A percentile compares a stretch with the other conserved stretches of the same genome.
Evolutionary conservation across 176 grass and related monocot species (phyloP).

Genomic region (Thalia dealbata): DNA sequence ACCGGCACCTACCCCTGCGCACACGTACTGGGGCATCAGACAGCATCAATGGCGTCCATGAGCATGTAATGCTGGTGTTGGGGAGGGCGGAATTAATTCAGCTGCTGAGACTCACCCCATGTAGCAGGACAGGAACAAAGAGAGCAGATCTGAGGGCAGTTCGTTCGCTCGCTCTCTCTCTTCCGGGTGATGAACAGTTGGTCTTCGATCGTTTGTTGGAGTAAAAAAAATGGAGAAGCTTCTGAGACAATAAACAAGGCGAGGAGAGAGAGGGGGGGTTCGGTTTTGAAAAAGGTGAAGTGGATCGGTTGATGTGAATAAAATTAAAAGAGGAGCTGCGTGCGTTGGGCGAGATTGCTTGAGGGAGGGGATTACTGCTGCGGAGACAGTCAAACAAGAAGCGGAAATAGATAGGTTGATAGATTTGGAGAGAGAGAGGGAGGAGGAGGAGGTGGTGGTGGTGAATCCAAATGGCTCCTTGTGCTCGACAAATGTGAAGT

Average conservation of each 20-base stretch:
- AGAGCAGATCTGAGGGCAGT: background rate
- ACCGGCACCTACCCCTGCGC: conserved; percentile 1
- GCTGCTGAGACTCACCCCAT: too few relatives aligned
- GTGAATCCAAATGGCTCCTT: background rate
- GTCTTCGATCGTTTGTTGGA: background rate
- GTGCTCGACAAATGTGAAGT: background rate
- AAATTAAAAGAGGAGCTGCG: background rate
- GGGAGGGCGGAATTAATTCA: background rate
- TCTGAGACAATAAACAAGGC: background rate
- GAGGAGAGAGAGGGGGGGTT: background rate
- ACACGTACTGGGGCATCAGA: background rate
- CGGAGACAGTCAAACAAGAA: too few relatives aligned
- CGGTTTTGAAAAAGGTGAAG: background rate
- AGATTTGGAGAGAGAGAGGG: background rate
- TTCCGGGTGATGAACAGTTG: background rate
- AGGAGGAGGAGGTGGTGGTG: background rate
- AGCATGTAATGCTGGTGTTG: too few relatives aligned
- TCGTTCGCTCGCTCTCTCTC: background rate
- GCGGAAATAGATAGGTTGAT: too few relatives aligned
- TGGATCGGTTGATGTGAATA: background rate
- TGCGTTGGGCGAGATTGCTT: background rate
- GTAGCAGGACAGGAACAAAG: background rate
- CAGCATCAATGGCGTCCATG: background rate
- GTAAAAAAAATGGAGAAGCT: conserved; percentile 1
- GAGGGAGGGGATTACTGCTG: background rate